Evolutionary conservation across 306 rosid genomes (phyloP).

Genomic region (Quillaja saponaria): DNA sequence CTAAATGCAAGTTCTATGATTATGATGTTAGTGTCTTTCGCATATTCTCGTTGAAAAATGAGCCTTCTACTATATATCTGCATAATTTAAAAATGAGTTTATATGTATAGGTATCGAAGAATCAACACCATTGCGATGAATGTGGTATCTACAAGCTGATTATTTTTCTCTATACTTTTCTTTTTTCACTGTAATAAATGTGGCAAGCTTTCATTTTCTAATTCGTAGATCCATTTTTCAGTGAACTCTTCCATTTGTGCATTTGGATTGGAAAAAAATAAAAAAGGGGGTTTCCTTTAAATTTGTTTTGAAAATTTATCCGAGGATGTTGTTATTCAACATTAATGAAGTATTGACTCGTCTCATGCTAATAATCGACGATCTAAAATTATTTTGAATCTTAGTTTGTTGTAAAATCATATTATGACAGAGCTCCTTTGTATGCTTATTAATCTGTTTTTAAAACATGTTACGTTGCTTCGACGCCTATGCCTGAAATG

Average conservation of each 20-base stretch:
- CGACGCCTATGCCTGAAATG: constrained; percentile 34
- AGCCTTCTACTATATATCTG: not conserved
- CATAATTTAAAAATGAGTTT: not conserved
- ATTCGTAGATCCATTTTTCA: too few relatives aligned
- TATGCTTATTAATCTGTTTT: too few relatives aligned
- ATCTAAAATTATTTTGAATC: too few relatives aligned
- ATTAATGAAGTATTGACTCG: constrained; percentile 41
- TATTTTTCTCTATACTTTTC: too few relatives aligned
- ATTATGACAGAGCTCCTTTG: too few relatives aligned
- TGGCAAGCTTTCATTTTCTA: constrained; percentile 40
- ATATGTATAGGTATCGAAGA: constrained; percentile 45
- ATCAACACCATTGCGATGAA: constrained; percentile 72
- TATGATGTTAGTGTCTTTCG: constrained; percentile 52
- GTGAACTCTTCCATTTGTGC: too few relatives aligned
- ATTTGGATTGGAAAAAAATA: too few relatives aligned
- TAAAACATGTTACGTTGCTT: too few relatives aligned
- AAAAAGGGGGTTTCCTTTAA: not conserved
- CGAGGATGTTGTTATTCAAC: constrained; percentile 54
- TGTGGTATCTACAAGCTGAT: constrained; percentile 79
- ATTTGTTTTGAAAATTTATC: too few relatives aligned
- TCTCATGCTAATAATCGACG: too few relatives aligned
- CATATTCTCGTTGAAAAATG: not conserved
- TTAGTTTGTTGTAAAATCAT: too few relatives aligned
- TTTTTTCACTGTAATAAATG: constrained; percentile 72
- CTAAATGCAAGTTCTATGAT: constrained; percentile 74